Percentiles rank a stretch among this genome's conserved stretches.
Conservation (phyloP, 352 stramenopile species). For the Pythium rhizo-oryzae region DNA sequence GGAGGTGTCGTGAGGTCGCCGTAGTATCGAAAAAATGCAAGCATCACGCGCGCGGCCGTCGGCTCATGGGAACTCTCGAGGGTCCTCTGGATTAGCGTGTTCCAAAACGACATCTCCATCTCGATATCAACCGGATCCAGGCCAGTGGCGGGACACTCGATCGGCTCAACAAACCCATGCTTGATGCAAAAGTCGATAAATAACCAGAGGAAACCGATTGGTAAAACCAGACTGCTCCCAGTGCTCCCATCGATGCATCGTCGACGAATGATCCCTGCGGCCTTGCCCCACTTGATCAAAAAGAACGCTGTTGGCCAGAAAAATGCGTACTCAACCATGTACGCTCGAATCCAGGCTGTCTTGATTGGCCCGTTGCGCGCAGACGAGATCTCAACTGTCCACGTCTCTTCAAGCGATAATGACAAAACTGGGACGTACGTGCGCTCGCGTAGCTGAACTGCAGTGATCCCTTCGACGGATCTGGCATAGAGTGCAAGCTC, state of each 20-base stretch:
- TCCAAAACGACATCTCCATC: slow-evolving; percentile 72
- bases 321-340: slow-evolving; percentile 68
- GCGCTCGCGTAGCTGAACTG: slow-evolving; percentile 14
- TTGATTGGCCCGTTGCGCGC: slow-evolving; percentile 66
- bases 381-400: slow-evolving; percentile 67
- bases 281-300: slow-evolving; percentile 78
- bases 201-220: slow-evolving; percentile 74
- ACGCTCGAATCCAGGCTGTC: slow-evolving; percentile 66
- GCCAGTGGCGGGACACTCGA: slow-evolving; percentile 28
- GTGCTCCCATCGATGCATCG: slow-evolving; percentile 37
- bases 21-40: slow-evolving; percentile 62
- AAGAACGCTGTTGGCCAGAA: slow-evolving; percentile 78
- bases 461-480: not conserved
- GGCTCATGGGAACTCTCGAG: slow-evolving; percentile 6
- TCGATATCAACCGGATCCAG: slow-evolving; percentile 33
- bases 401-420: slow-evolving; percentile 61
- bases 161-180: slow-evolving; percentile 44
- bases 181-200: slow-evolving; percentile 70
- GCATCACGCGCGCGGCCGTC: slow-evolving; percentile 47
- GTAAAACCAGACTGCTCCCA: slow-evolving; percentile 59
- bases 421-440: slow-evolving; percentile 66
- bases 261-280: slow-evolving; percentile 61
- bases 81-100: slow-evolving; percentile 39
- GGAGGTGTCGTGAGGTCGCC: slow-evolving; percentile 50
- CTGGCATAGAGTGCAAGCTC: slow-evolving; percentile 16